These are phyloP conservation scores for Pulveroboletus sp. DNA, from an alignment of 768 basidiomycete genomes.

Conservation along the genomic window DNA sequence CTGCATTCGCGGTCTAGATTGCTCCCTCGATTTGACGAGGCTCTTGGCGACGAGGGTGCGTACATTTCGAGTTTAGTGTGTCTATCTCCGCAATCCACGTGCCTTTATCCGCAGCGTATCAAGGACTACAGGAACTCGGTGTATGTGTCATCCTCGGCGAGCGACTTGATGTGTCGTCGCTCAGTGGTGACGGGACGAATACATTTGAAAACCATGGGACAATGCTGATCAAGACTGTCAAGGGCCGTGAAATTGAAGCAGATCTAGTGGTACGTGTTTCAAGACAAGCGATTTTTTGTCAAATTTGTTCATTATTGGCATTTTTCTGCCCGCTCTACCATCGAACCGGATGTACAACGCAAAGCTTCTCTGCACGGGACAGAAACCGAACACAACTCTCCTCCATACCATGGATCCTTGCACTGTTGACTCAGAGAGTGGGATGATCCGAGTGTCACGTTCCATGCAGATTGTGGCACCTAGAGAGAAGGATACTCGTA, in stretches of 20 bases:
- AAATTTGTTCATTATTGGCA: neutral
- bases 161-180: constrained; percentile 42
- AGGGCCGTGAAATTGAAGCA: constrained; percentile 47
- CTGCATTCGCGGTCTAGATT: constrained; percentile 55
- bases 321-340: neutral
- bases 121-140: constrained; percentile 38
- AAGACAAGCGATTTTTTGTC: neutral
- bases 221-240: constrained; percentile 40
- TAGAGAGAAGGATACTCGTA: neutral
- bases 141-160: constrained; percentile 52
- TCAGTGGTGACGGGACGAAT: constrained; percentile 11
- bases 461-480: constrained; percentile 45
- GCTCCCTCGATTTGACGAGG: constrained; percentile 48
- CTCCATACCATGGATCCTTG: constrained; percentile 39
- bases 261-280: constrained; percentile 44
- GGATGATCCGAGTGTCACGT: constrained; percentile 42
- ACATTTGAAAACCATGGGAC: neutral
- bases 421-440: constrained; percentile 36
- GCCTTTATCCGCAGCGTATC: constrained; percentile 5
- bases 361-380: constrained; percentile 59
- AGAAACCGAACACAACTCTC: constrained; percentile 50
- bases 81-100: neutral
- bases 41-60: constrained; percentile 50
- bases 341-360: neutral
- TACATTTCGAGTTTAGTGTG: neutral